phyloP scores from a whole-genome alignment of 2,329 filamentous ascomycete genomes.

The Sclerotinia minor region DNA sequence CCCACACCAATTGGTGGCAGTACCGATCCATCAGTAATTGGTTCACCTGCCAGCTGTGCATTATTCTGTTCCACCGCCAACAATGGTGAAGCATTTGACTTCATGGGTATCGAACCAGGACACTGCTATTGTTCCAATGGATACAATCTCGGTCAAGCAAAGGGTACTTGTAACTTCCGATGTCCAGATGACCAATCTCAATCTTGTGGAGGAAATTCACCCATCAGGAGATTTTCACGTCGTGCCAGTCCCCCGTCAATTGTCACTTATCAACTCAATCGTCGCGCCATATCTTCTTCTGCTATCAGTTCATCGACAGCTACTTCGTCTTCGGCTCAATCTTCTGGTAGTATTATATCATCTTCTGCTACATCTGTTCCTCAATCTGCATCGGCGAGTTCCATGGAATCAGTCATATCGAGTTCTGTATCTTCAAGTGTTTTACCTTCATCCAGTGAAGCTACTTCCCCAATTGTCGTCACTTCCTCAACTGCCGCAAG shows the following conservation, averaged over 20 bases:
- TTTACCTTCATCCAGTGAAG: not conserved
- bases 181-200: slow-evolving; percentile 13
- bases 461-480: too few relatives aligned
- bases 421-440: not conserved
- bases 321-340: not conserved
- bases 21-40: not conserved
- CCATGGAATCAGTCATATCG: not conserved
- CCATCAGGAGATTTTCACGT: not conserved
- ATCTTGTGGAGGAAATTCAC: slow-evolving; percentile 12
- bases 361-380: not conserved
- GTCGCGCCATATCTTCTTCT: not conserved
- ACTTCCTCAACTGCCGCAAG: not conserved
- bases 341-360: not conserved
- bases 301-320: not conserved
- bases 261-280: not conserved
- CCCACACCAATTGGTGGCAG: slow-evolving; percentile 5
- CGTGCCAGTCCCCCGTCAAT: slow-evolving; percentile 3
- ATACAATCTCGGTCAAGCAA: not conserved
- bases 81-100: not conserved
- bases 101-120: slow-evolving; percentile 8
- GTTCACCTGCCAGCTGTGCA: slow-evolving; percentile 4
- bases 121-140: slow-evolving; percentile 21
- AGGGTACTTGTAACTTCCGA: slow-evolving; percentile 7
- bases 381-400: not conserved
- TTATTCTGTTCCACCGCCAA: slow-evolving; percentile 7